Evolutionary conservation across 1,139 yeast species (phyloP).

Genomic region (Scheffersomyces stambukii): DNA sequence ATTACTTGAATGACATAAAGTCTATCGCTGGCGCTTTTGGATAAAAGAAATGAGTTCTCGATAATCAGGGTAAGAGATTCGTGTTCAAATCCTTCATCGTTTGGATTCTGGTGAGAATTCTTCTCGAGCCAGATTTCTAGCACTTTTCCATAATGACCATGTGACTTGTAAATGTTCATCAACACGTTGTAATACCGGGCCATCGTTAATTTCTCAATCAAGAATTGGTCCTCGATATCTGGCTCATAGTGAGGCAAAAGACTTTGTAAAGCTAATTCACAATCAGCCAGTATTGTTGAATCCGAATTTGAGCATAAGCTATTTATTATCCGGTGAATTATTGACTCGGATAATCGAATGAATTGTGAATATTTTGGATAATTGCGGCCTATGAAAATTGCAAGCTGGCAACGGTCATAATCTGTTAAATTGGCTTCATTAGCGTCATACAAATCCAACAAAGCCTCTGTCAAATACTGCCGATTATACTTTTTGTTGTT

Average conservation of each 20-base stretch:
- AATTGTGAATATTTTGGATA: slow-evolving; percentile 80
- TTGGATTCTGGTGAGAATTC: slow-evolving; percentile 5
- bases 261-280: slow-evolving; percentile 71
- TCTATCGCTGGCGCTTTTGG: slow-evolving; percentile 27
- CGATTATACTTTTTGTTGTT: slow-evolving; percentile 42
- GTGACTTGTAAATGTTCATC: slow-evolving; percentile 50
- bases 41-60: slow-evolving; percentile 33
- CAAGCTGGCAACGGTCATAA: slow-evolving; percentile 39
- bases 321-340: slow-evolving; percentile 44
- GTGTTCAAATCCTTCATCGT: slow-evolving; percentile 1
- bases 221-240: slow-evolving; percentile 33
- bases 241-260: slow-evolving; percentile 62
- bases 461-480: slow-evolving; percentile 63
- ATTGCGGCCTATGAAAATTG: slow-evolving; percentile 71
- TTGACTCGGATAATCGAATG: slow-evolving; percentile 60
- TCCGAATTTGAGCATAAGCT: slow-evolving; percentile 46
- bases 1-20: slow-evolving; percentile 31
- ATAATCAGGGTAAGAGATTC: slow-evolving; percentile 25
- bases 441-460: slow-evolving; percentile 48
- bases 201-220: slow-evolving; percentile 49
- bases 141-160: slow-evolving; percentile 50
- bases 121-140: slow-evolving; percentile 32
- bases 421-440: slow-evolving; percentile 25
- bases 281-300: slow-evolving; percentile 45
- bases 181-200: slow-evolving; percentile 58